Evolutionary conservation across 352 stramenopile genomes (phyloP).

Genomic region (Globisporangium iwayamae): DNA sequence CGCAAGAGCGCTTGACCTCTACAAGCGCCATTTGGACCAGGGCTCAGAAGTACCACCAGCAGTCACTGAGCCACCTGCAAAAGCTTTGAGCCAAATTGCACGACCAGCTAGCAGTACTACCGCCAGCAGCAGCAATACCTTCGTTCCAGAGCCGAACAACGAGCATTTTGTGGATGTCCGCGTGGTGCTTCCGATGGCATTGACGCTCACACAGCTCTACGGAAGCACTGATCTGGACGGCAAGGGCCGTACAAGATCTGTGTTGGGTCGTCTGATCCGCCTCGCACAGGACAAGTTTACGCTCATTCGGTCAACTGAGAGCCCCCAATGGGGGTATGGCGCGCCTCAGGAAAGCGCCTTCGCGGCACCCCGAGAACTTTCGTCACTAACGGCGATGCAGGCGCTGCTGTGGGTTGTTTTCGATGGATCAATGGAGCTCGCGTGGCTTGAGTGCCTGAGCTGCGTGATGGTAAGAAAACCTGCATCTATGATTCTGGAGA

Average conservation of each 20-base stretch:
- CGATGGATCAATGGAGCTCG: slow-evolving; percentile 32
- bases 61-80: not conserved
- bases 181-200: slow-evolving; percentile 33
- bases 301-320: not conserved
- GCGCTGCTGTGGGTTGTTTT: slow-evolving; percentile 43
- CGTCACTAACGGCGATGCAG: slow-evolving; percentile 9
- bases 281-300: slow-evolving; percentile 29
- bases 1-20: slow-evolving; percentile 25
- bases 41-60: not conserved
- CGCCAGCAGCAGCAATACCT: not conserved
- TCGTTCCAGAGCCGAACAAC: not conserved
- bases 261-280: slow-evolving; percentile 32
- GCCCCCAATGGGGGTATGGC: not conserved
- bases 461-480: slow-evolving; percentile 18
- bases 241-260: slow-evolving; percentile 29
- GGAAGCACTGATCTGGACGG: slow-evolving; percentile 32
- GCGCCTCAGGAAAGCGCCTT: not conserved
- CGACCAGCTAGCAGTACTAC: not conserved
- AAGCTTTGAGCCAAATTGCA: not conserved
- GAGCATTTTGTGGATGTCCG: slow-evolving; percentile 9
- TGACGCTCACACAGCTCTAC: slow-evolving; percentile 48
- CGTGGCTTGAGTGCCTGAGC: slow-evolving; percentile 41
- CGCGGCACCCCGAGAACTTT: not conserved
- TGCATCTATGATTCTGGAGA: not conserved
- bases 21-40: slow-evolving; percentile 1